These are phyloP conservation scores for Suillus paluster DNA, from an alignment of 768 basidiomycete species.

Conservation along the genomic window DNA sequence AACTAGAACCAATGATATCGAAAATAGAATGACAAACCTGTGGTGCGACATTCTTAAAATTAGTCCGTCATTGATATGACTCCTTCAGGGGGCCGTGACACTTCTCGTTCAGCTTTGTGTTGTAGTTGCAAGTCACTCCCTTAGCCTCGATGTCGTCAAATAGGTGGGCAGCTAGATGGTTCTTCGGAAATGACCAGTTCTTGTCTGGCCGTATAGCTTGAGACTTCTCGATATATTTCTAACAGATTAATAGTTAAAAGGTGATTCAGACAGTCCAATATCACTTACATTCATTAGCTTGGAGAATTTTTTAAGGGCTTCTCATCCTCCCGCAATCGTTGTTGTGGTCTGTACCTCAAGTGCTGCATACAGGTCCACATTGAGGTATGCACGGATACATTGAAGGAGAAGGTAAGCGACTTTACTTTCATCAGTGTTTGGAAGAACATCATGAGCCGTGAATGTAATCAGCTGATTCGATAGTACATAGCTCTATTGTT, in stretches of 20 bases:
- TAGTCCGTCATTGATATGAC: constrained; percentile 31
- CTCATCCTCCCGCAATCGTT: constrained; percentile 24
- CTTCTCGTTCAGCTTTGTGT: constrained; percentile 36
- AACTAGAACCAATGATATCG: neutral
- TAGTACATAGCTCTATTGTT: too few relatives aligned
- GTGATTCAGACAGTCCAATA: neutral
- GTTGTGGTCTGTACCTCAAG: constrained; percentile 36
- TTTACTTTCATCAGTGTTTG: constrained; percentile 6
- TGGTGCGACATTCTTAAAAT: constrained; percentile 37
- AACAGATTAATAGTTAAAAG: neutral
- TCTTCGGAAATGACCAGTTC: constrained; percentile 38
- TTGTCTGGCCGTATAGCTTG: constrained; percentile 16
- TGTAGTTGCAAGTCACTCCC: constrained; percentile 35
- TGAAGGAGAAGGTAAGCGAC: constrained; percentile 30
- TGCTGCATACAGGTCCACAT: constrained; percentile 30
- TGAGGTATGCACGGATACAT: constrained; percentile 34
- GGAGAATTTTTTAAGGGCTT: constrained; percentile 24
- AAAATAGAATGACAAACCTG: constrained; percentile 33
- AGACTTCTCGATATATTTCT: constrained; percentile 6
- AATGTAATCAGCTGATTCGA: neutral
- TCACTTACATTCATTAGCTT: constrained; percentile 23
- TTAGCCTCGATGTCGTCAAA: constrained; percentile 36
- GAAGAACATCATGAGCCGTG: constrained; percentile 26
- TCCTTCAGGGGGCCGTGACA: constrained; percentile 17
- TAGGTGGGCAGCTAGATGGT: constrained; percentile 34